These are phyloP conservation scores for Phytophthora fragariaefolia DNA, from an alignment of 352 stramenopile species.

Conservation along the genomic window DNA sequence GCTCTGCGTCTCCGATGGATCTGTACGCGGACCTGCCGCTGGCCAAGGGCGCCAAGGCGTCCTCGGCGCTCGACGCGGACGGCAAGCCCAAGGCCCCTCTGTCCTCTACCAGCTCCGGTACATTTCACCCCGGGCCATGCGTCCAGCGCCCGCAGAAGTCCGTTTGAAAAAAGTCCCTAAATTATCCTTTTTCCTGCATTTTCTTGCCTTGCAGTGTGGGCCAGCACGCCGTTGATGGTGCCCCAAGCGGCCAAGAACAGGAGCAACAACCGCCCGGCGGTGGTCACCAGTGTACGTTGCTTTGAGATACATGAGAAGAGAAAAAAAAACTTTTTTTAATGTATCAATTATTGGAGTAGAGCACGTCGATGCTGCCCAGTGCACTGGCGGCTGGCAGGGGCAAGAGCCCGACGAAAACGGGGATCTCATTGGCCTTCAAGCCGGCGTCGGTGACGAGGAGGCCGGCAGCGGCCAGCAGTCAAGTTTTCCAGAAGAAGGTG, in stretches of 20 bases:
- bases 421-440: constrained; percentile 63
- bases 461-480: constrained; percentile 6
- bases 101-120: constrained; percentile 40
- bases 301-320: not conserved
- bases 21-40: constrained; percentile 81
- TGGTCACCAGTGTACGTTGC: constrained; percentile 36
- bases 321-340: not conserved
- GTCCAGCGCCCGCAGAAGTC: too few relatives aligned
- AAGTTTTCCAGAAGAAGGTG: constrained; percentile 29
- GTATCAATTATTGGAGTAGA: constrained; percentile 28
- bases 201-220: constrained; percentile 56
- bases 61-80: constrained; percentile 54
- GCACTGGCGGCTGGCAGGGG: constrained; percentile 45
- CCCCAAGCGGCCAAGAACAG: constrained; percentile 54
- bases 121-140: not conserved
- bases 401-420: constrained; percentile 45
- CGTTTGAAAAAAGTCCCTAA: constrained; percentile 9
- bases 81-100: constrained; percentile 53
- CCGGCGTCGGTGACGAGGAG: constrained; percentile 60
- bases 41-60: constrained; percentile 62
- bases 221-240: constrained; percentile 52
- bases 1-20: constrained; percentile 54
- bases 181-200: constrained; percentile 13
- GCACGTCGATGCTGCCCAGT: constrained; percentile 54
- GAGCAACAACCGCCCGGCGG: constrained; percentile 12